Base-by-base conservation (phyloP, 176 grass and related monocot species). In the Dendrocalamus sinicus region DNA sequence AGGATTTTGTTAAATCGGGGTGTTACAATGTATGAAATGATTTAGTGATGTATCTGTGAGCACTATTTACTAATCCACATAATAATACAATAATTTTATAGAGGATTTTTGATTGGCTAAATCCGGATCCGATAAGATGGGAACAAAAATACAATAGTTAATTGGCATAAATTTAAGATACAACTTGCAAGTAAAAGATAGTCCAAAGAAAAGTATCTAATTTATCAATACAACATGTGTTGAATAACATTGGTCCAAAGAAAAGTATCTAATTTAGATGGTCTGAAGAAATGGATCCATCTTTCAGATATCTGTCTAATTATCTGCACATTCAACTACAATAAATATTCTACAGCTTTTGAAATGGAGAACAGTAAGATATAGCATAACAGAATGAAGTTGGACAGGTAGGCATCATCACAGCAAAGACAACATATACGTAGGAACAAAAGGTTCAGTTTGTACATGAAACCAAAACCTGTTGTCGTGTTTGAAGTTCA, bases 261-360 rank as follows among this genome's bases (percentile, higher is more conserved):
- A 83, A 88, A 83, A 4, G 10, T 79, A 74, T 59, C 4, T 15
- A 65, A 63, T 57, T 40, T 57, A 60, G 54, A 43, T 83, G 26
- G 22, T 79, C 40, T 10, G 68, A 28, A 69, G 6, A 69, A 68
- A 85, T 20, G 32, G 50, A 80, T 75, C 12, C 13, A 67, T 74
- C 19, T 48, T 83, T 68, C 4, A 28, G 59, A 75, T 14, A 81
- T 22, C 44, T 81, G 65, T 52, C 32, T 22, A 52, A 37, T 39
- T 78, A 70, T 78, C 19, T 50, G 17, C 55, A 45, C 66, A 74
- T 72, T 73, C n/a, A 32, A 78, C 20, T 44, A 62, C 19, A 51
- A 17, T 12, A 41, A 22, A 53, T 81, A 60, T 22, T 61, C 51
- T 66, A 81, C 41, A 67, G 41, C 17, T 61, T 82, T 76, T 50